phyloP scores from a whole-genome alignment of 192 early-diverging fungal species.

The Coemansia sp. region DNA sequence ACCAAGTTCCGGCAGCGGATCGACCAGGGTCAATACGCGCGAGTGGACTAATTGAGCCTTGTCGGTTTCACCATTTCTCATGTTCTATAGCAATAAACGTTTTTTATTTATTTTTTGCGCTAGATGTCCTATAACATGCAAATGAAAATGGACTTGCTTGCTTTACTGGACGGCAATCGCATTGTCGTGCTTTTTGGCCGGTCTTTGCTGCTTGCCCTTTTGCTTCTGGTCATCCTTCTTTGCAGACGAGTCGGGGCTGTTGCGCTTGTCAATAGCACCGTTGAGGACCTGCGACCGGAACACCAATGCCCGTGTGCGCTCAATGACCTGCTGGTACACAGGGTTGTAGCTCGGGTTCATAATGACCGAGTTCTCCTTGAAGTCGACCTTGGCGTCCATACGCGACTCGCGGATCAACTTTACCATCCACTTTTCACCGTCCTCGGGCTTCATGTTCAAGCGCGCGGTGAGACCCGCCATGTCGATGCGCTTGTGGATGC shows the following conservation, averaged over 20 bases:
- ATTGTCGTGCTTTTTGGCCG: constrained; percentile 25
- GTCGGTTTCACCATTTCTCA: too few species aligned
- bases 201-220: constrained; percentile 25
- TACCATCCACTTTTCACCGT: constrained; percentile 97
- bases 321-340: constrained; percentile 94
- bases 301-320: constrained; percentile 86
- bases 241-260: constrained; percentile 17
- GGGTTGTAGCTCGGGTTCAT: constrained; percentile 88
- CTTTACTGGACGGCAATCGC: constrained; percentile 19
- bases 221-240: constrained; percentile 40
- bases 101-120: too few species aligned
- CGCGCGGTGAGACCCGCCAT: constrained; percentile 80
- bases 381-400: constrained; percentile 97
- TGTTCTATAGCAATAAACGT: too few species aligned
- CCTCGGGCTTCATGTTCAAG: constrained; percentile 82
- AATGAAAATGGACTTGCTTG: too few species aligned
- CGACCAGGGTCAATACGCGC: too few species aligned
- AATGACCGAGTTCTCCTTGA: constrained; percentile 89
- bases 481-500: constrained; percentile 96
- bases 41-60: too few species aligned
- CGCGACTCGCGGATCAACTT: constrained; percentile 94
- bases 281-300: constrained; percentile 89
- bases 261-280: constrained; percentile 86
- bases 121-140: too few species aligned
- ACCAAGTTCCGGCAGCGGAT: constrained; percentile 62